Evolutionary conservation across 768 basidiomycete genomes (phyloP).

Genomic region (Suillus decipiens): DNA sequence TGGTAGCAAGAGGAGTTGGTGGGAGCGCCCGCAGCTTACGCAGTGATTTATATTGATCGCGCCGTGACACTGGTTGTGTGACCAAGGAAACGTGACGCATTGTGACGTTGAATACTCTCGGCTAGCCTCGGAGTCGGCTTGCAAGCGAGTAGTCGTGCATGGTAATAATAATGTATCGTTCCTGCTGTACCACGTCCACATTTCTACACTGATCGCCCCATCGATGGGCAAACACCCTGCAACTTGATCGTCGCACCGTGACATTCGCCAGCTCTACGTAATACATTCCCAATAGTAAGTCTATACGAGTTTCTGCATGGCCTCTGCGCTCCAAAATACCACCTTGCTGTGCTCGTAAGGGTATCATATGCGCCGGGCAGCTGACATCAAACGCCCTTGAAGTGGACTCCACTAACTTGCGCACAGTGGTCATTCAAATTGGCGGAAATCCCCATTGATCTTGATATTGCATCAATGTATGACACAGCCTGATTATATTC

Average conservation of each 20-base stretch:
- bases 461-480: conserved; percentile 27
- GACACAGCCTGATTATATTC: conserved; percentile 60
- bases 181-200: conserved; percentile 52
- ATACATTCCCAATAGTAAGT: conserved; percentile 74
- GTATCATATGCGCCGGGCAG: conserved; percentile 94
- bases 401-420: conserved; percentile 72
- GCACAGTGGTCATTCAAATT: conserved; percentile 87
- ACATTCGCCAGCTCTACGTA: conserved; percentile 95
- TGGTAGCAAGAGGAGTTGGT: conserved; percentile 34
- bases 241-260: conserved; percentile 77
- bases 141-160: no score
- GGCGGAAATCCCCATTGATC: conserved; percentile 96
- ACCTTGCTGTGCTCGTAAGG: conserved; percentile 81
- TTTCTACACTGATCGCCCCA: conserved; percentile 94
- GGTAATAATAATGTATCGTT: neutral
- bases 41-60: conserved; percentile 23
- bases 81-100: conserved; percentile 4
- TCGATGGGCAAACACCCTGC: conserved; percentile 83
- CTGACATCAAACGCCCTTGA: conserved; percentile 70
- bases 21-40: conserved; percentile 21
- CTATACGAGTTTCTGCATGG: conserved; percentile 90
- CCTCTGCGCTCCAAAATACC: conserved; percentile 85
- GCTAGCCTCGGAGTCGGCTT: no score
- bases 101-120: neutral
- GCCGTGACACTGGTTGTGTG: conserved; percentile 4